phyloP scores from a whole-genome alignment of 2,329 filamentous ascomycete genomes.

The Ophiostoma perfectum region DNA sequence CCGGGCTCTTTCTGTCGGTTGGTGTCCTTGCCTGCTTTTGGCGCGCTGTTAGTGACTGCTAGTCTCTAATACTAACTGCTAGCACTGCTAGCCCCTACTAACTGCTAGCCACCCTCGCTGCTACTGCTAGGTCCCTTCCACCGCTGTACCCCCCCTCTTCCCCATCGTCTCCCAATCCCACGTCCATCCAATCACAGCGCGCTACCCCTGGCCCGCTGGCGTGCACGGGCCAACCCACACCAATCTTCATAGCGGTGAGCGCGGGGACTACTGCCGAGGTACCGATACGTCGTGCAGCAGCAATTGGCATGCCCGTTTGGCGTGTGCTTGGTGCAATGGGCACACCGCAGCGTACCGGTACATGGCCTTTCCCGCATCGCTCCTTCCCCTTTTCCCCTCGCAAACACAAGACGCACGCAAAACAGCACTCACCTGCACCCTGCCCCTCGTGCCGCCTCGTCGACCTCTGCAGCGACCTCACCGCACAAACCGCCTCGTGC shows the following conservation, averaged over 20 bases:
- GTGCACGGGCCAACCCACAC: conserved; percentile 24
- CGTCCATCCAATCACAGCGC: conserved; percentile 20
- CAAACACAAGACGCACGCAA: conserved; percentile 6
- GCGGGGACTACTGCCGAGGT: conserved; percentile 1
- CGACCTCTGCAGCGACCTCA: conserved; percentile 12
- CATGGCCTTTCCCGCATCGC: neutral
- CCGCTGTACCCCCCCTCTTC: too few species aligned
- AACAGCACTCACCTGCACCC: conserved; percentile 7
- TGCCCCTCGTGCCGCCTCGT: conserved; percentile 18
- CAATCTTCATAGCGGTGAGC: conserved; percentile 22
- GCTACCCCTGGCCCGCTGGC: conserved; percentile 22
- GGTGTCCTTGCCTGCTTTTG: too few species aligned
- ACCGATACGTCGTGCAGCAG: neutral
- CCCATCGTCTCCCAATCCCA: too few species aligned
- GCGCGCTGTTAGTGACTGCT: neutral
- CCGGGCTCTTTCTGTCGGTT: too few species aligned
- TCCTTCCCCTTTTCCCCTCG: conserved; percentile 16
- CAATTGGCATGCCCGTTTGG: too few species aligned
- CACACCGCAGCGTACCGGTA: conserved; percentile 7
- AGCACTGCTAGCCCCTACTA: neutral
- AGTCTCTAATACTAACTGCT: neutral
- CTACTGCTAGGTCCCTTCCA: too few species aligned
- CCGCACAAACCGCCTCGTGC: conserved; percentile 24
- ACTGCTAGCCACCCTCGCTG: too few species aligned
- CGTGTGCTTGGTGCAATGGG: too few species aligned